Conservation (phyloP, 371 early-diverging fungal species). For the Rhizopus sp. region DNA sequence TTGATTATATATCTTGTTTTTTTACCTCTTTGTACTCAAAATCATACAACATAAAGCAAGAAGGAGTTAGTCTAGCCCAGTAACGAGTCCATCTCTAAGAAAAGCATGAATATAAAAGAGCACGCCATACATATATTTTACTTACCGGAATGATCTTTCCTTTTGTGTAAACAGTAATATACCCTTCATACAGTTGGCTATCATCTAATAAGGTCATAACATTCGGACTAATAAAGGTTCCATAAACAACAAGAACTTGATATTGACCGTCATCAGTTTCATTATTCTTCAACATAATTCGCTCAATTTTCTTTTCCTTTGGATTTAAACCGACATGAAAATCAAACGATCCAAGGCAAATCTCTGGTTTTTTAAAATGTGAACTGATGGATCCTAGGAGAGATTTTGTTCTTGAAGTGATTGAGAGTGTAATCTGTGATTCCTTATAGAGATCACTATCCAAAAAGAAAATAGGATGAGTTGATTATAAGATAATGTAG, state of each 20-base stretch:
- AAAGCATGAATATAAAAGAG: background rate
- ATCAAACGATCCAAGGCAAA: conserved; percentile 32
- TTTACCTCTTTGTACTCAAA: conserved; percentile 49
- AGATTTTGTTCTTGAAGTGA: conserved; percentile 33
- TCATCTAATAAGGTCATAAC: conserved; percentile 35
- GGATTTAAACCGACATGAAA: conserved; percentile 31
- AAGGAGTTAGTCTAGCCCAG: conserved; percentile 41
- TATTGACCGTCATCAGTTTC: conserved; percentile 19
- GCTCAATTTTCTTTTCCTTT: conserved; percentile 35
- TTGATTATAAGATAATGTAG: background rate
- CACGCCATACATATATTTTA: background rate
- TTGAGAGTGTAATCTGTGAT: conserved; percentile 20
- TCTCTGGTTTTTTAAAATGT: conserved; percentile 24
- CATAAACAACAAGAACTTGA: conserved; percentile 40
- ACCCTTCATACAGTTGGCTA: conserved; percentile 34
- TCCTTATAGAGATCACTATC: conserved; percentile 39
- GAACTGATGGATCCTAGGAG: conserved; percentile 21
- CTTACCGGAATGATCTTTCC: conserved; percentile 44
- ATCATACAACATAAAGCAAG: conserved; percentile 41
- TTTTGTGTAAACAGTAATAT: conserved; percentile 45
- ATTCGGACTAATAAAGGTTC: conserved; percentile 35
- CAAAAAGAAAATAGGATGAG: background rate
- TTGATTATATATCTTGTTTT: background rate
- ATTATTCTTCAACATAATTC: conserved; percentile 24
- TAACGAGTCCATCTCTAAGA: conserved; percentile 47